These are phyloP conservation scores for Kwoniella pini DNA, from an alignment of 768 basidiomycete species.

Conservation along the genomic window DNA sequence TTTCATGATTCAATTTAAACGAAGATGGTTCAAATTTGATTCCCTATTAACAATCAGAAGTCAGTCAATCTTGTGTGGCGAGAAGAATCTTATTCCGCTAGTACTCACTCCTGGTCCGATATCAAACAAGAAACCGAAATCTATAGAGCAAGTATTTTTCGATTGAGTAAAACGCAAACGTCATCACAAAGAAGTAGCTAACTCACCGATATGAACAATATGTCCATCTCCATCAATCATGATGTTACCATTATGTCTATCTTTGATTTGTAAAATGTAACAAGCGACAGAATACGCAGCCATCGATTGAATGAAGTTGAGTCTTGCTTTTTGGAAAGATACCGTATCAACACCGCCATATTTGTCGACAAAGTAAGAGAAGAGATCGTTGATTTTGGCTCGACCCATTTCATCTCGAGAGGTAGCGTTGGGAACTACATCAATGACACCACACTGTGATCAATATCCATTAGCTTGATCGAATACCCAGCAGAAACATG, in stretches of 20 bases:
- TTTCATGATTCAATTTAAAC: conserved; percentile 98
- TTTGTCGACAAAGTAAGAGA: conserved; percentile 89
- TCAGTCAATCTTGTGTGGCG: too few relatives aligned
- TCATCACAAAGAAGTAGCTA: neutral
- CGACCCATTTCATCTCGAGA: conserved; percentile 99
- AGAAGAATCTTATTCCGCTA: neutral
- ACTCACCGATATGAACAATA: conserved; percentile 88
- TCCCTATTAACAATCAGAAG: conserved; percentile 56
- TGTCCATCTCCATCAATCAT: conserved; percentile 99
- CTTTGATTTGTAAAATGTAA: conserved; percentile 97
- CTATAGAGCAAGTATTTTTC: conserved; percentile 19
- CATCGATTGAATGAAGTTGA: conserved; percentile 99
- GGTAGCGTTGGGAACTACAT: conserved; percentile 95
- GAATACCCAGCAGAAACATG: neutral
- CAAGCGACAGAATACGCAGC: conserved; percentile 98
- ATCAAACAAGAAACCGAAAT: conserved; percentile 59
- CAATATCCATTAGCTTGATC: neutral
- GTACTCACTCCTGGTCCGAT: conserved; percentile 80
- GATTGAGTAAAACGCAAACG: neutral
- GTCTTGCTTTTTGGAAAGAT: conserved; percentile 84
- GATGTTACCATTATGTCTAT: conserved; percentile 98
- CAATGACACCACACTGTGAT: conserved; percentile 89
- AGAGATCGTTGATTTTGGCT: conserved; percentile 93
- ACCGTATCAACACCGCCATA: conserved; percentile 88
- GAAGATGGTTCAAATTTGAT: conserved; percentile 98